Base-by-base conservation (phyloP, 2,329 filamentous ascomycete species). In the Beauveria sp. region DNA sequence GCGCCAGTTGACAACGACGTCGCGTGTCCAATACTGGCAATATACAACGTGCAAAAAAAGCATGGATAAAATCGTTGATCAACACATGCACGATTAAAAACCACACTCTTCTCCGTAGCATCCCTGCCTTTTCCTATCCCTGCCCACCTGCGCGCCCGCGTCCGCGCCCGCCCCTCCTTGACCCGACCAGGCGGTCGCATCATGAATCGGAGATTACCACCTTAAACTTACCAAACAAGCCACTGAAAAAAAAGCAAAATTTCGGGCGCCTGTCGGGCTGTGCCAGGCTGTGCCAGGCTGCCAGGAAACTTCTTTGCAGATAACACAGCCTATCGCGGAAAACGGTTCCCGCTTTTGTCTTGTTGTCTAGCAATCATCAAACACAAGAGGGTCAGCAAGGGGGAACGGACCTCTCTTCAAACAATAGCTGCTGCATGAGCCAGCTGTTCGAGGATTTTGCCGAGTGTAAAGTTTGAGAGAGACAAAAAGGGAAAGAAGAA, bases 321-420 rank as follows among this genome's bases (percentile, higher is more conserved):
- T 34, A 34, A 14, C 34, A 38, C 34, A 40, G 20, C 16, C 26
- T 34, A 49, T 24, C 47, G 40, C 51, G 50, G 22, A 52, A 52
- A 50, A 24, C 7, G 47, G 18, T 40, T 47, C 47, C 47, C 9
- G 10, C 24, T 3, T 46, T 55, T 53, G 20, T 22, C 28, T 24
- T n/a, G 18, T 34, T 59, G 57, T 59, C 57, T 59, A 28, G 57
- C 47, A 50, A 28, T 59, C 57, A 59, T 59, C 57, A 59, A 59
- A 59, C 47, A 59, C 20, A 30, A 30, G 10, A 34, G 30, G 30
- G 30, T 34, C 30, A 34, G 9, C 28, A 10, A 16, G 18, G 24
- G 22, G 24, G 56, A 10, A n/a, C 4, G 2, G 40, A 16, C 38
- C 51, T 22, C 7, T 5, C 18, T 24, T 18, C 42, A 49, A 50